Evolutionary conservation across 176 grass and related monocot genomes (phyloP).

Genomic region (Coix lacrymajobi): DNA sequence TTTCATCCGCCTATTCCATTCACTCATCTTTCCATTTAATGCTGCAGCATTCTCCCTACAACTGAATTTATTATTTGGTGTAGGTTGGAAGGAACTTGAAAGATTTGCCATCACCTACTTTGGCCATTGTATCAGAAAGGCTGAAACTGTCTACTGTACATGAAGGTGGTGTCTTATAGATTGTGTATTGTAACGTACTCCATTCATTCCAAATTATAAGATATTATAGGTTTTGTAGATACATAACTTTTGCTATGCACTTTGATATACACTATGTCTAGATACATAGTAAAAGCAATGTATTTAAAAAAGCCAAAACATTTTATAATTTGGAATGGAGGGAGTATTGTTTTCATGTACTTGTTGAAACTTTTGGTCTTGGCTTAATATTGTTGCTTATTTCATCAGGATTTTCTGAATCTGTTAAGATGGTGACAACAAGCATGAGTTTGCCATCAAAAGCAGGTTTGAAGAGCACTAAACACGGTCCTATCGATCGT

Average conservation of each 20-base stretch:
- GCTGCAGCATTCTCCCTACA: background rate
- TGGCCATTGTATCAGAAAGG: constrained; percentile 77
- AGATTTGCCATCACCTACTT: constrained; percentile 83
- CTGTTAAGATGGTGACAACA: constrained; percentile 54
- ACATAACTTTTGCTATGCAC: background rate
- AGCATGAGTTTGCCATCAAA: constrained; percentile 65
- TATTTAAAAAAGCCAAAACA: background rate
- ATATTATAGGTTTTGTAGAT: background rate
- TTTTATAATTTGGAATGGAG: background rate
- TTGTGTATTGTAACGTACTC: background rate
- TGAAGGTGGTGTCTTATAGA: constrained; percentile 70
- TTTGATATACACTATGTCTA: background rate
- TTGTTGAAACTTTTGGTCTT: constrained; percentile 11
- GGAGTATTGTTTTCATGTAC: background rate
- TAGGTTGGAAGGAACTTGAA: constrained; percentile 85
- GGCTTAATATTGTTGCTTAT: constrained; percentile 18
- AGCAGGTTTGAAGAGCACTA: constrained; percentile 61
- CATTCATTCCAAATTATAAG: background rate
- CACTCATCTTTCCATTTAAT: background rate
- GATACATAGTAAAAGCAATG: background rate
- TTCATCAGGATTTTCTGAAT: constrained; percentile 62
- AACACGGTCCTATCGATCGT: constrained; percentile 65
- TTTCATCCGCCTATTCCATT: background rate
- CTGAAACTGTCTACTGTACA: constrained; percentile 65
- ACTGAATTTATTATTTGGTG: background rate